These are phyloP conservation scores for Malus hybrid DNA, from an alignment of 331 rosid species.

Conservation along the genomic window DNA sequence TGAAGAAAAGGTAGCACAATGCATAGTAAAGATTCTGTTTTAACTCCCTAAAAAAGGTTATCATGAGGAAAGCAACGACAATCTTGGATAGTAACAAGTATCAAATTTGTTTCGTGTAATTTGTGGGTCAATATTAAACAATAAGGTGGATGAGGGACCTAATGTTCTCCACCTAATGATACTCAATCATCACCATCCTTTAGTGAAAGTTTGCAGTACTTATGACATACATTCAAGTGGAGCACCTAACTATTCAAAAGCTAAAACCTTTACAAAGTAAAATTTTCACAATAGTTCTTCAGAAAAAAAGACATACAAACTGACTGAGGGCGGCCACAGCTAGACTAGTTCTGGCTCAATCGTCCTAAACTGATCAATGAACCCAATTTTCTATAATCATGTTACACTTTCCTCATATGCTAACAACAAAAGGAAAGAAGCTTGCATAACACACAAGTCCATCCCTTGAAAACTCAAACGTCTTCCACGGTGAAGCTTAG, in stretches of 20 bases:
- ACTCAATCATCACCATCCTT: background rate
- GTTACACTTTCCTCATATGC: background rate
- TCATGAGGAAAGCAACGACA: background rate
- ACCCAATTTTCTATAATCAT: background rate
- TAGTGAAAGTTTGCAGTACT: background rate
- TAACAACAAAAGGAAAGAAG: background rate
- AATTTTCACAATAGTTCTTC: no score
- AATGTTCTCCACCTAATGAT: background rate
- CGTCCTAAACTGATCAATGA: background rate
- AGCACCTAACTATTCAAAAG: background rate
- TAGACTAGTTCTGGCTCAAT: background rate
- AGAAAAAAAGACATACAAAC: background rate
- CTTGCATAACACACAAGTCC: background rate
- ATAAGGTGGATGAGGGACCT: background rate
- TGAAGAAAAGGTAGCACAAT: no score
- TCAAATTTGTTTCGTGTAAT: background rate
- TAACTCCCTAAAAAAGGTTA: background rate
- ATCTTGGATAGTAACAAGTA: background rate
- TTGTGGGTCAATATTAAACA: background rate
- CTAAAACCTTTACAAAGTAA: background rate
- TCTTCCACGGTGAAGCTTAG: background rate
- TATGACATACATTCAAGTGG: background rate
- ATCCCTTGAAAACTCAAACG: background rate
- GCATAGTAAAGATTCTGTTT: background rate
- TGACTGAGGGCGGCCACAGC: background rate